Base-by-base conservation (phyloP, 495 filamentous ascomycete species). In the Lichina pygmaea region DNA sequence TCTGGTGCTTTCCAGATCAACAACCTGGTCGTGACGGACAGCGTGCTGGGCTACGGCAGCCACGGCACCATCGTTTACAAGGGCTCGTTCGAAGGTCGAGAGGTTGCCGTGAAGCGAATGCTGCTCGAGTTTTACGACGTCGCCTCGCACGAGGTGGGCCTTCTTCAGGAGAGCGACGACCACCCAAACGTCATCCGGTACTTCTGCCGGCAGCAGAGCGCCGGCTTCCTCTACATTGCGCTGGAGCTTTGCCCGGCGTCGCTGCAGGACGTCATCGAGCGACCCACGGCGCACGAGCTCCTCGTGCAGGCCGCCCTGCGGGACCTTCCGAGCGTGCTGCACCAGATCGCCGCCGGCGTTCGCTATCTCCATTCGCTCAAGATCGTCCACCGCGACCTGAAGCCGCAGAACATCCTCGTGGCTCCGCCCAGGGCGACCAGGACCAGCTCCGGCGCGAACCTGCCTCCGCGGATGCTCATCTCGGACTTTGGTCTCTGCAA, bases 401-500 rank as follows among this genome's bases (percentile, higher is more conserved):
- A 97, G 56, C 89, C 89, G 0, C 89, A 95, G 53, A 97, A 97
- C 52, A 93, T 95, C 41, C 67, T 97, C 0, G 83, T 93, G 43
- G 66, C 66, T 13, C 60, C 60, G 45, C 66, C 71, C 8, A 68
- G 70, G 46, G 44, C 53, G 11, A 34, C 48, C 5, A 30, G 44
- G 38, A 40, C 32, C 6, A 33, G 33, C 8, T 24, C 49, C 11
- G 0, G 52, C 53, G 8, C 54, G 47, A 16, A 55, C 59, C 7
- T 51, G 64, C n/a, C 57, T 33, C 49, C 77, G 33, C 79, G 86
- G 12, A 64, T 95, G 5, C 72, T 95, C 8, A 92, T 97, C 34
- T 94, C 91, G 0, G 89, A 95, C 60, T 97, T 97, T 58, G 89
- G 89, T 10, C 70, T 97, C 15, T 95, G 89, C 60, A 95, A 95